These are phyloP conservation scores for Boletellus sp. DNA, from an alignment of 1,284 basidiomycete species.

Conservation along the genomic window DNA sequence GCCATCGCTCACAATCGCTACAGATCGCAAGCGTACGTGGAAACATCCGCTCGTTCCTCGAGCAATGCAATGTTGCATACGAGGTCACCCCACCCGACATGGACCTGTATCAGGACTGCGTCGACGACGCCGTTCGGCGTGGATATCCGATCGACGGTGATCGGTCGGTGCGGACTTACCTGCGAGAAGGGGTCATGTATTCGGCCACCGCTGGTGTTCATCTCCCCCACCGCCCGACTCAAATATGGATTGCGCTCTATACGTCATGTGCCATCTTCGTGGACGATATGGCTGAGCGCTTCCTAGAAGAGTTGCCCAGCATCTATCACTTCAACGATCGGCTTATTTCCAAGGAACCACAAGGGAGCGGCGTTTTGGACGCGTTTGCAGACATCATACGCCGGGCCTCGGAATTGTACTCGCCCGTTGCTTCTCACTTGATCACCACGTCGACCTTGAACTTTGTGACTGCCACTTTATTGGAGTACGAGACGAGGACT, in stretches of 20 bases:
- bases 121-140: slow-evolving; percentile 9
- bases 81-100: slow-evolving; percentile 3
- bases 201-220: slow-evolving; percentile 1
- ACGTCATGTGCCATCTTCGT: slow-evolving; percentile 21
- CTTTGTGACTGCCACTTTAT: slow-evolving; percentile 22
- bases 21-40: slow-evolving; percentile 11
- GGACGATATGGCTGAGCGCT: slow-evolving; percentile 25
- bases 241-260: slow-evolving; percentile 24
- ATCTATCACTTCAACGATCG: slow-evolving; percentile 26
- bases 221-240: slow-evolving; percentile 1
- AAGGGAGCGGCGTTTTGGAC: slow-evolving; percentile 22
- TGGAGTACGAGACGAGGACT: slow-evolving; percentile 27
- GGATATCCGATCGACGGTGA: slow-evolving; percentile 6
- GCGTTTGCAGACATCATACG: slow-evolving; percentile 25
- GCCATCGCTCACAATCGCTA: not conserved
- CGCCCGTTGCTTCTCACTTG: slow-evolving; percentile 15
- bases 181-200: slow-evolving; percentile 7
- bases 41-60: slow-evolving; percentile 9
- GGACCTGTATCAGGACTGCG: slow-evolving; percentile 3
- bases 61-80: not conserved
- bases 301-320: slow-evolving; percentile 13
- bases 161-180: not conserved
- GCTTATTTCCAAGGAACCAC: slow-evolving; percentile 19
- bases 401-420: slow-evolving; percentile 14
- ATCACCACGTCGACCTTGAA: slow-evolving; percentile 28